phyloP scores from a whole-genome alignment of 225 moss, liverwort and hornwort genomes.

The Bryum argenteum region DNA sequence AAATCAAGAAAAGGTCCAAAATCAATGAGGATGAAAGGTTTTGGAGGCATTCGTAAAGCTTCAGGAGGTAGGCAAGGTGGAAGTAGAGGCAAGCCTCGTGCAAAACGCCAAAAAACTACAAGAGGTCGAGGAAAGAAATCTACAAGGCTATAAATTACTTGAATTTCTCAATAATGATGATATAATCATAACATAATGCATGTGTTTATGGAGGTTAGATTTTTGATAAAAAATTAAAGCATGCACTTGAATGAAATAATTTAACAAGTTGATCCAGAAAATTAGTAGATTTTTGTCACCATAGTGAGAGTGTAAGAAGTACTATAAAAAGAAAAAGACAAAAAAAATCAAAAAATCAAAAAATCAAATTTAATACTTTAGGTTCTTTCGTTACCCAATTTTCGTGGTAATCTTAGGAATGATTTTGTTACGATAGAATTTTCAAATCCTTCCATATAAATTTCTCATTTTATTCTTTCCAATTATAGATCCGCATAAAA shows the following conservation, averaged over 20 bases:
- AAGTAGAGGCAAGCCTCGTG: not conserved
- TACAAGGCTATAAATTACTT: not conserved
- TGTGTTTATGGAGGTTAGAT: not conserved
- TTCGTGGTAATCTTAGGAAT: too few relatives aligned
- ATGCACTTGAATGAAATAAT: not conserved
- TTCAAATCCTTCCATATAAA: too few relatives aligned
- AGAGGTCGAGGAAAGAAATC: conserved; percentile 19
- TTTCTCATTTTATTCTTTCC: too few relatives aligned
- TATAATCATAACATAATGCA: accelerated
- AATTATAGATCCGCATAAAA: too few relatives aligned
- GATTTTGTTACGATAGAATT: too few relatives aligned
- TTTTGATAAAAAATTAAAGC: not conserved
- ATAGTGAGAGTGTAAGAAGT: too few relatives aligned
- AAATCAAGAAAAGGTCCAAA: not conserved
- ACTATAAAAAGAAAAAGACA: too few relatives aligned
- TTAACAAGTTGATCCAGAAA: too few relatives aligned
- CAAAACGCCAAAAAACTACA: not conserved
- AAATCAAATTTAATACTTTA: too few relatives aligned
- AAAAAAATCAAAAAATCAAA: too few relatives aligned
- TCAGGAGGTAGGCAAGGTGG: not conserved
- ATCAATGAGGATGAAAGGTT: not conserved
- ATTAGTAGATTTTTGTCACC: too few relatives aligned
- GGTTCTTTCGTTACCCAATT: too few relatives aligned
- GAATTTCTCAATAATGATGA: not conserved
- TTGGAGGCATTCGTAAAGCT: conserved; percentile 26